Conservation (phyloP, 2,329 filamentous ascomycete species). For the Trichoderma atrobrunneum region DNA sequence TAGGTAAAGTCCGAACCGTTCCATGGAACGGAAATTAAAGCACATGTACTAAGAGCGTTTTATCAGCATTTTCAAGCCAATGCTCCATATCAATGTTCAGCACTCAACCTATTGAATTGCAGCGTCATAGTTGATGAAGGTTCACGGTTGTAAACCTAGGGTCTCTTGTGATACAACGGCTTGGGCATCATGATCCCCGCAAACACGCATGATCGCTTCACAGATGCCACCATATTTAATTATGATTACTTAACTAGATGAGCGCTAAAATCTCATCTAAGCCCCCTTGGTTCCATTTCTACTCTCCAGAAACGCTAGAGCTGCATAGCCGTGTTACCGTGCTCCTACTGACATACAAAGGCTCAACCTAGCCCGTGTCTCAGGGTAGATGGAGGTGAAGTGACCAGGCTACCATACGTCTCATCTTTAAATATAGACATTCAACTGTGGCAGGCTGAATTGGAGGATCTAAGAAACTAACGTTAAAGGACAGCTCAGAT, state of each 20-base stretch:
- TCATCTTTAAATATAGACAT: background rate
- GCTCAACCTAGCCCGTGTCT: background rate
- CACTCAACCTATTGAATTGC: background rate
- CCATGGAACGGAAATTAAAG: background rate
- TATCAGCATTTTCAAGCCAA: background rate
- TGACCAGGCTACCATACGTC: background rate
- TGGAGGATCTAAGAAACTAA: background rate
- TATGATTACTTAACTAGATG: background rate
- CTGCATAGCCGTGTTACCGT: background rate
- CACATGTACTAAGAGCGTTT: background rate
- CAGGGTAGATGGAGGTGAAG: background rate
- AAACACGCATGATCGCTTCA: background rate
- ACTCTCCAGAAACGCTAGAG: background rate
- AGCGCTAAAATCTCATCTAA: conserved; percentile 10
- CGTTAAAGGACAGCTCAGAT: background rate
- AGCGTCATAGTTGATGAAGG: no score
- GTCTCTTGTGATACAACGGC: background rate
- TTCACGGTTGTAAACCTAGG: background rate
- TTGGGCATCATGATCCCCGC: background rate
- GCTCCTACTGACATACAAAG: background rate
- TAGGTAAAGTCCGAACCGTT: background rate
- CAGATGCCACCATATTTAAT: background rate
- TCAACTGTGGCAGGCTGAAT: no score
- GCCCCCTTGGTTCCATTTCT: background rate
- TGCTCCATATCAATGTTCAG: background rate